Evolutionary conservation across 1,139 yeast species (phyloP), one percentile per base, ranked within the genome.

Genomic region (Suhomyces panamericanus): DNA sequence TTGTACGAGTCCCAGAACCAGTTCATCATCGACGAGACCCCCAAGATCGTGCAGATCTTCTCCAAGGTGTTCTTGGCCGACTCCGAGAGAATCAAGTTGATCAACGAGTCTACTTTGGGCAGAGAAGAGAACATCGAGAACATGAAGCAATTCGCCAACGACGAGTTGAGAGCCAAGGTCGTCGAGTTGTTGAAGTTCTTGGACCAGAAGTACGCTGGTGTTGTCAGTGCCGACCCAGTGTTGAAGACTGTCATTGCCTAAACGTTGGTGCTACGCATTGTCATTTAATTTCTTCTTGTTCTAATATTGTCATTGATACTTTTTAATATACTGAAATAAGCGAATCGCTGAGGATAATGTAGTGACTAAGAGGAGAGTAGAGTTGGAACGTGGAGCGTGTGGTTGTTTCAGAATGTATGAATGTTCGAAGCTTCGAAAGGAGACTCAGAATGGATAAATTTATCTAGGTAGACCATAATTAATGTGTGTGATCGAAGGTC

Each of bases 101-200:
- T 82, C 49, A 77, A 74, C 57, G 89, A 85, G 60, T 78, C 87
- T 48, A 85, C 95, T 34, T 72, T 86, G 58, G 95, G 95, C 51
- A 83, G 93, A 75, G 93, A 85, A 67, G 90, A 85, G 65, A 81
- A 83, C 66, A 74, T 84, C 61, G 93, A 85, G 55, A 77, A 85
- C 64, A 70, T 82, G 67, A 86, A 83, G 69, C 96, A 88, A 67
- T 88, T 89, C 68, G 85, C 83, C 55, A 73, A 71, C 50, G 86
- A 77, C 16, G 91, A 81, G 50, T 74, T 83, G 60, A 83, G 80
- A 63, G 64, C 63, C 41, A 80, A 81, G 66, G 87, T 87, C 44
- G 66, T 87, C 52, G 85, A 78, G 51, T 77, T 89, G 61, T 78
- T 89, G 66, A 87, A 83, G 64, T 85, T 77, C 70, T 75, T 89